These are phyloP conservation scores for Euclidium syriacum DNA, from an alignment of 345 rosid species.

Conservation along the genomic window DNA sequence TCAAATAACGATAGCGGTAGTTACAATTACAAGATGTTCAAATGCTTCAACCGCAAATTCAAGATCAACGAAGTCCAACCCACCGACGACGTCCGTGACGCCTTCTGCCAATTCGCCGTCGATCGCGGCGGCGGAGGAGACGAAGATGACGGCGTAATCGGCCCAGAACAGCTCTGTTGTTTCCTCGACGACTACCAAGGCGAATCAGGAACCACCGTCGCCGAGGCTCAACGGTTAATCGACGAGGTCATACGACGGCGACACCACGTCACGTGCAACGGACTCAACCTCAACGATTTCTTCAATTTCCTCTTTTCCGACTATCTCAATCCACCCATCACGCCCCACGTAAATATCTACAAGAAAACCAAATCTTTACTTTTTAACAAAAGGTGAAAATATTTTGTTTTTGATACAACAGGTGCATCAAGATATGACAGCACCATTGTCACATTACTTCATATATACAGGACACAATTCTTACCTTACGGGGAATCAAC, in stretches of 20 bases:
- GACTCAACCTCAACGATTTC: constrained; percentile 53
- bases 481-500: constrained; percentile 92
- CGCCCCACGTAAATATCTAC: constrained; percentile 17
- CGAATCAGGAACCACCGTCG: constrained; percentile 32
- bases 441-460: constrained; percentile 87
- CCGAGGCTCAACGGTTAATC: constrained; percentile 54
- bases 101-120: constrained; percentile 41
- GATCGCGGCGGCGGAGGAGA: constrained; percentile 5
- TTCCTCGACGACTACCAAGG: constrained; percentile 61
- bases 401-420: constrained; percentile 26
- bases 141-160: constrained; percentile 37
- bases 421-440: constrained; percentile 91
- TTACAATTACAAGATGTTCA: constrained; percentile 63
- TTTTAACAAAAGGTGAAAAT: neutral
- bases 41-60: constrained; percentile 74
- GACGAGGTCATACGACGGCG: constrained; percentile 42
- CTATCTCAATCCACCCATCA: constrained; percentile 45
- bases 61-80: constrained; percentile 66
- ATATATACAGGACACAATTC: constrained; percentile 96
- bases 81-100: constrained; percentile 59
- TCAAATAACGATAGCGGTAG: constrained; percentile 28
- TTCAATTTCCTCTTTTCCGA: constrained; percentile 32
- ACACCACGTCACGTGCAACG: constrained; percentile 38
- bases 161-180: constrained; percentile 43
- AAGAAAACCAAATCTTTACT: neutral